Evolutionary conservation across 257 asterid genomes (phyloP).

Genomic region (Hygrophila difformis): DNA sequence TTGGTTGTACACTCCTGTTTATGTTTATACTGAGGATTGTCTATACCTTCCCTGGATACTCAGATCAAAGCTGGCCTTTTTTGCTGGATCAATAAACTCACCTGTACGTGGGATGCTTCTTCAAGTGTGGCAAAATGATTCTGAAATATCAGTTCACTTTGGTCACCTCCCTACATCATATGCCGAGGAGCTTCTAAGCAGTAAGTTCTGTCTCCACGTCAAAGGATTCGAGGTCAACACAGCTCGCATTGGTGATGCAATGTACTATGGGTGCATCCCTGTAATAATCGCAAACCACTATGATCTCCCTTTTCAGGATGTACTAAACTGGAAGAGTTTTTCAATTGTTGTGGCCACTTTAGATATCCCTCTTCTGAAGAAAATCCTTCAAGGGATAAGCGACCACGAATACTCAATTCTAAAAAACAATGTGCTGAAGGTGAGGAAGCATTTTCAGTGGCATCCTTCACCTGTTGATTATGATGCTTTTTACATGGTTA

Average conservation of each 20-base stretch:
- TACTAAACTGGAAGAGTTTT: constrained; percentile 65
- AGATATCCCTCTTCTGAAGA: constrained; percentile 71
- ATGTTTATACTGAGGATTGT: constrained; percentile 3
- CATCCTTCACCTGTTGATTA: constrained; percentile 53
- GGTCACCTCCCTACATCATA: constrained; percentile 51
- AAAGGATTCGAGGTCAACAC: constrained; percentile 93
- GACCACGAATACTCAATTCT: constrained; percentile 32
- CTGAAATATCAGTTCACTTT: constrained; percentile 49
- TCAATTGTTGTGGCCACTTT: constrained; percentile 62
- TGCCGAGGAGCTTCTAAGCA: constrained; percentile 46
- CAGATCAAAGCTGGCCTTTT: constrained; percentile 70
- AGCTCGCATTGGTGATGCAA: constrained; percentile 80
- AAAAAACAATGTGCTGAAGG: constrained; percentile 45
- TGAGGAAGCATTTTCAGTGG: constrained; percentile 78
- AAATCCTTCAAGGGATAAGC: constrained; percentile 37
- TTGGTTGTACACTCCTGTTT: too few relatives aligned
- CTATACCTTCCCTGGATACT: constrained; percentile 7
- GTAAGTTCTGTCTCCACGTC: constrained; percentile 88
- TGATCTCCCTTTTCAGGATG: constrained; percentile 82
- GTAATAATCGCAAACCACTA: constrained; percentile 82
- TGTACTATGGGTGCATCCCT: constrained; percentile 79
- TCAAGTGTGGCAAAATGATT: constrained; percentile 62
- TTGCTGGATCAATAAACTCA: constrained; percentile 75
- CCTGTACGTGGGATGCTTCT: constrained; percentile 82
- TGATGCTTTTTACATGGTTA: constrained; percentile 80